Evolutionary conservation across 2,329 filamentous ascomycete species (phyloP).

Genomic region (Orbilia ellipsospora): DNA sequence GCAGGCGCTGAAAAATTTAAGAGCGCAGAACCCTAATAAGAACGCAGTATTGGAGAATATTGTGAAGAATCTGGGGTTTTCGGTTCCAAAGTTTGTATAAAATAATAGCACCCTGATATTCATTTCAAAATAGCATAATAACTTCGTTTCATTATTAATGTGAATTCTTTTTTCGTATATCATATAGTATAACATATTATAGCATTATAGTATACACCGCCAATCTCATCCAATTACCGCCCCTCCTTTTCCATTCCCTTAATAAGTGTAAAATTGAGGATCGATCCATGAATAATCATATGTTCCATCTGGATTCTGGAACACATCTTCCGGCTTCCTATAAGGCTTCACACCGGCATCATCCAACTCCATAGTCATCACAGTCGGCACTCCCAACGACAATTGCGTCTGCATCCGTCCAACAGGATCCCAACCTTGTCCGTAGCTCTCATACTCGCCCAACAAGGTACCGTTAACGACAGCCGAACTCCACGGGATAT

Average conservation of each 20-base stretch:
- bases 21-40: not conserved
- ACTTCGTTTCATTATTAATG: not conserved
- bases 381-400: slow-evolving; percentile 31
- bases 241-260: not conserved
- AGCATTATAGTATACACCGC: not conserved
- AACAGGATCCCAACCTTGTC: slow-evolving; percentile 68
- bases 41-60: slow-evolving; percentile 8
- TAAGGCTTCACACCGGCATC: slow-evolving; percentile 62
- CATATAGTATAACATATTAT: not conserved
- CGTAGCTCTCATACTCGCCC: slow-evolving; percentile 68
- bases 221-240: not conserved
- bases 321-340: slow-evolving; percentile 64
- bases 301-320: slow-evolving; percentile 64
- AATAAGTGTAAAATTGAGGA: slow-evolving; percentile 49
- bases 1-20: slow-evolving; percentile 13
- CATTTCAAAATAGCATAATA: not conserved
- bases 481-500: slow-evolving; percentile 68
- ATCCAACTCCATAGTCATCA: slow-evolving; percentile 66
- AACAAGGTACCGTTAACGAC: slow-evolving; percentile 67
- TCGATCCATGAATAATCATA: slow-evolving; percentile 68
- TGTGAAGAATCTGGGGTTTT: slow-evolving; percentile 14
- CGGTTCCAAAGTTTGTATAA: slow-evolving; percentile 8
- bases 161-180: not conserved
- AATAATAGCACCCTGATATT: not conserved
- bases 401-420: slow-evolving; percentile 61